These are phyloP conservation scores for Coniophora puteana DNA, from an alignment of 1,284 basidiomycete species.

Conservation along the genomic window DNA sequence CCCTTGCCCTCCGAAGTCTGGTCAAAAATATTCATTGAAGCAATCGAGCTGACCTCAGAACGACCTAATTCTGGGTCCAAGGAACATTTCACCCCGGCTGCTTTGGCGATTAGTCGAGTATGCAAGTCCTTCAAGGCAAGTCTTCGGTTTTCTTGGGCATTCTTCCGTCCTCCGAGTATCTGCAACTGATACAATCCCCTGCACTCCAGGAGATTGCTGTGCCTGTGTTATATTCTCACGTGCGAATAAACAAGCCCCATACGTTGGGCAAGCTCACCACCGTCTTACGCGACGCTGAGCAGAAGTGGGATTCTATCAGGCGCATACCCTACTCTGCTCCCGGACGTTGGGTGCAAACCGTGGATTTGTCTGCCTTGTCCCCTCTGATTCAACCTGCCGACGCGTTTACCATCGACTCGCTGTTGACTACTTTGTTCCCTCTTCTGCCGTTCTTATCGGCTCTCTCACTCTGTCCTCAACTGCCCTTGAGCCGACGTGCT, in stretches of 20 bases:
- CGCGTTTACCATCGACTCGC: conserved; percentile 50
- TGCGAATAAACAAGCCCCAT: conserved; percentile 42
- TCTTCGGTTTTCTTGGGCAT: conserved; percentile 13
- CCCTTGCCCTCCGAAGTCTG: conserved; percentile 71
- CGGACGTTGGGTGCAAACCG: conserved; percentile 74
- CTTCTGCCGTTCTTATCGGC: conserved; percentile 64
- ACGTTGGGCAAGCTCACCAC: conserved; percentile 55
- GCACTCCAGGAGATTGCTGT: conserved; percentile 57
- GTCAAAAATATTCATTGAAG: conserved; percentile 49
- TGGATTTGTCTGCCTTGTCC: conserved; percentile 63
- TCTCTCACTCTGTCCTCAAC: conserved; percentile 57
- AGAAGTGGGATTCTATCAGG: conserved; percentile 81
- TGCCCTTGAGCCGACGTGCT: conserved; percentile 59
- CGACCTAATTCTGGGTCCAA: conserved; percentile 13
- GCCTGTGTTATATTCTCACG: conserved; percentile 63
- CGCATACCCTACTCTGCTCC: conserved; percentile 81
- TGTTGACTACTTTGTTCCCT: conserved; percentile 63
- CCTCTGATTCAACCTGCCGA: conserved; percentile 40
- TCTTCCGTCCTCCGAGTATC: conserved; percentile 1
- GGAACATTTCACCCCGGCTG: conserved; percentile 43
- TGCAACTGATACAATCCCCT: conserved; percentile 14
- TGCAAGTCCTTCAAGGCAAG: conserved; percentile 74
- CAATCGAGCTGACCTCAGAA: conserved; percentile 14
- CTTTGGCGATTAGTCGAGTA: too few relatives aligned
- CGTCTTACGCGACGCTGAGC: conserved; percentile 58